These are phyloP conservation scores for Sclerospora graminicola DNA, from an alignment of 352 stramenopile species.

Conservation along the genomic window DNA sequence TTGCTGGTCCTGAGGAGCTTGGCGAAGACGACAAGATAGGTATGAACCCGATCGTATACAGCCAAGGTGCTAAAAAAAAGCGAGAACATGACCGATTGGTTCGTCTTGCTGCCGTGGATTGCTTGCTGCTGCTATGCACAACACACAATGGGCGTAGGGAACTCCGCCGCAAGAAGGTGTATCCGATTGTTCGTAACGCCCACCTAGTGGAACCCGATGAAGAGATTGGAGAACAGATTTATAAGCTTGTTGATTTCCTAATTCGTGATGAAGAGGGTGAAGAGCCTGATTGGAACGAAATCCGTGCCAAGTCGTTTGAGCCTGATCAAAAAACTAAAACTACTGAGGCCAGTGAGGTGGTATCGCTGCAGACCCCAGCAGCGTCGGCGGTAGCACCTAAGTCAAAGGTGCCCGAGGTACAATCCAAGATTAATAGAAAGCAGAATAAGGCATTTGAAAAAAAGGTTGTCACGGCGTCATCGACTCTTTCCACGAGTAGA, in stretches of 20 bases:
- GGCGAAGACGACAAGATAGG: slow-evolving; percentile 72
- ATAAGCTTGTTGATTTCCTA: slow-evolving; percentile 83
- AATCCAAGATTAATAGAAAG: slow-evolving; percentile 12
- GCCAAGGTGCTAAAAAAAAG: slow-evolving; percentile 74
- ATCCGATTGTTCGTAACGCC: slow-evolving; percentile 76
- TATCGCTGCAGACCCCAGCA: slow-evolving; percentile 9
- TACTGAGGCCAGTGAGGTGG: slow-evolving; percentile 13
- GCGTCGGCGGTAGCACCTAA: slow-evolving; percentile 6
- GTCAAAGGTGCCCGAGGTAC: slow-evolving; percentile 11
- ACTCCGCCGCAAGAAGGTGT: slow-evolving; percentile 78
- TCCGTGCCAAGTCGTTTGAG: slow-evolving; percentile 56
- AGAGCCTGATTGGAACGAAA: slow-evolving; percentile 72
- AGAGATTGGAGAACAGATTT: slow-evolving; percentile 79
- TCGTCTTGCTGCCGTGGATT: slow-evolving; percentile 61
- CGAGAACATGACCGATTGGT: slow-evolving; percentile 67
- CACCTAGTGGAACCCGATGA: slow-evolving; percentile 75
- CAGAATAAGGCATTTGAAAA: slow-evolving; percentile 7
- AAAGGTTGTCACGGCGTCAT: slow-evolving; percentile 13
- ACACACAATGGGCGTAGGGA: slow-evolving; percentile 70
- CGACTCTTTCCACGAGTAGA: slow-evolving; percentile 25
- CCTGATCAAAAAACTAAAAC: slow-evolving; percentile 35
- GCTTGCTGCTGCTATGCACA: slow-evolving; percentile 65
- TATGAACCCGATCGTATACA: slow-evolving; percentile 71
- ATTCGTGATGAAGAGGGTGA: slow-evolving; percentile 83
- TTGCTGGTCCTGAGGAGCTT: slow-evolving; percentile 63